Conservation (phyloP, 805 yeast species). For the Pichia cabralensis region DNA sequence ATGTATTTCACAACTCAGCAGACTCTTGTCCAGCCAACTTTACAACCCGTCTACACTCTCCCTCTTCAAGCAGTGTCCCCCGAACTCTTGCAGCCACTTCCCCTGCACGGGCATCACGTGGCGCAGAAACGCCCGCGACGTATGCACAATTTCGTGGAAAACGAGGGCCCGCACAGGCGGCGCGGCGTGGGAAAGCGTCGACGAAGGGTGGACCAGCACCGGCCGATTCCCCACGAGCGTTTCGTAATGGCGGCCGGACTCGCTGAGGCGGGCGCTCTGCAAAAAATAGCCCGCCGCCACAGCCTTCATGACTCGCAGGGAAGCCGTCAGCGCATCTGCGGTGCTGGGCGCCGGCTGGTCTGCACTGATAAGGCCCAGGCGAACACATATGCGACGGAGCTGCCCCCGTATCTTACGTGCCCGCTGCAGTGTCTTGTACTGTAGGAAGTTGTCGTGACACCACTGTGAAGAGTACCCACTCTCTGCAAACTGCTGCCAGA, state of each 20-base stretch:
- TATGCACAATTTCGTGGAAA: not conserved
- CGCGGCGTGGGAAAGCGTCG: not conserved
- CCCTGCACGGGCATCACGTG: not conserved
- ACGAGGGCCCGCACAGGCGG: not conserved
- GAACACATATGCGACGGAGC: slow-evolving; percentile 43
- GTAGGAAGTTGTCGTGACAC: slow-evolving; percentile 80
- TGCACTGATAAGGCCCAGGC: not conserved
- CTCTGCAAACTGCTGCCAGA: slow-evolving; percentile 69
- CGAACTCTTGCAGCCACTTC: no score
- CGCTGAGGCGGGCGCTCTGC: no score
- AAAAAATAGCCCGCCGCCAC: no score
- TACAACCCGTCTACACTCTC: no score
- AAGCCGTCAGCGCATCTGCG: no score
- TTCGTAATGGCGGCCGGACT: no score
- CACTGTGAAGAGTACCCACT: slow-evolving; percentile 61
- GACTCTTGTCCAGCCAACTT: no score
- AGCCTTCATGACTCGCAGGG: no score
- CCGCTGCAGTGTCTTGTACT: slow-evolving; percentile 59
- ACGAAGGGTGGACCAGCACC: not conserved
- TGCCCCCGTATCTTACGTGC: slow-evolving; percentile 68
- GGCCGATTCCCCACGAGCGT: no score
- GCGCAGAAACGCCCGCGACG: not conserved
- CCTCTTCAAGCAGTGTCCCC: no score
- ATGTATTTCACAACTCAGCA: no score
- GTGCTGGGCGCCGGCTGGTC: no score